Evolutionary conservation across 805 yeast species (phyloP).

Genomic region (Ogataea trehaloabstinens): DNA sequence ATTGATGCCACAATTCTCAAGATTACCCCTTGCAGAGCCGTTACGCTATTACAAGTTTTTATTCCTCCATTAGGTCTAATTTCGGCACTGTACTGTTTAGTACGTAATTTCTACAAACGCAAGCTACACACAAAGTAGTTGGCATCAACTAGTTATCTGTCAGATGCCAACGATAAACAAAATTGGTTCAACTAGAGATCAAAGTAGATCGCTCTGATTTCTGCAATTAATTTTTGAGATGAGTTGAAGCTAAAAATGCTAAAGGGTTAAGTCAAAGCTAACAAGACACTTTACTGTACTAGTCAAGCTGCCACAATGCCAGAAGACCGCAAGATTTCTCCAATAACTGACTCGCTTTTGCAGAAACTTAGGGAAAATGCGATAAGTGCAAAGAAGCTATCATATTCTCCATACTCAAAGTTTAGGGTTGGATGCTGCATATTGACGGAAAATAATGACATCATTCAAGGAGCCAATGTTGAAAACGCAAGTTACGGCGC

Average conservation of each 20-base stretch:
- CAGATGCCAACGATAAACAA: too few species aligned
- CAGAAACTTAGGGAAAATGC: slow-evolving; percentile 1
- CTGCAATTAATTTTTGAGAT: too few species aligned
- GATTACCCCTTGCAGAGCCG: slow-evolving; percentile 36
- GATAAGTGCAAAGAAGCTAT: slow-evolving; percentile 28
- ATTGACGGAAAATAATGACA: slow-evolving; percentile 47
- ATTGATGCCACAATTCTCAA: slow-evolving; percentile 39
- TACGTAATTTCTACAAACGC: slow-evolving; percentile 2
- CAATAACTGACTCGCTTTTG: too few species aligned
- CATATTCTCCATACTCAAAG: slow-evolving; percentile 73
- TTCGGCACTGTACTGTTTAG: slow-evolving; percentile 6
- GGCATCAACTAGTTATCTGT: too few species aligned
- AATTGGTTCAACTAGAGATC: too few species aligned
- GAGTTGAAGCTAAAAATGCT: too few species aligned
- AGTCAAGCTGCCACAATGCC: too few species aligned
- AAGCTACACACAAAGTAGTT: not conserved
- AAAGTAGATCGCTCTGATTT: too few species aligned
- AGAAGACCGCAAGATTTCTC: too few species aligned
- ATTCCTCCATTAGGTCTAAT: slow-evolving; percentile 20
- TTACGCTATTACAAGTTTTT: slow-evolving; percentile 15
- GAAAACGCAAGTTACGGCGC: slow-evolving; percentile 91
- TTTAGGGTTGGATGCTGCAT: slow-evolving; percentile 84
- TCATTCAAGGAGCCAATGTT: slow-evolving; percentile 75
- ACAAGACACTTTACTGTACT: too few species aligned
- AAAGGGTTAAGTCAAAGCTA: too few species aligned